A percentile compares a stretch with the other conserved stretches of the same genome.
Conservation (phyloP, 768 basidiomycete species). For the Auricularia heimuer region DNA sequence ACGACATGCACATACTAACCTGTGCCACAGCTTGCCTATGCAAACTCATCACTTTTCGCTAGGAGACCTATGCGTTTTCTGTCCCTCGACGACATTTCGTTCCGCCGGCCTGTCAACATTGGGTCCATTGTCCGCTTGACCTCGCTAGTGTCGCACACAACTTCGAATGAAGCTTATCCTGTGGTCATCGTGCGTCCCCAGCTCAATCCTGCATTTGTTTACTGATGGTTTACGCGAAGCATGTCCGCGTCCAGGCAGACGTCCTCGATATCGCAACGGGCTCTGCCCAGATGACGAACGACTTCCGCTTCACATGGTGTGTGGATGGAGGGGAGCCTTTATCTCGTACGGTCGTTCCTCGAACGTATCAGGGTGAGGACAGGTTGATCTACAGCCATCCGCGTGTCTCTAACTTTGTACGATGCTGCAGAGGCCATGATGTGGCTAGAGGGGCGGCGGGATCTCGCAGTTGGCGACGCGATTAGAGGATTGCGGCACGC, state of each 20-base stretch:
- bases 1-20: neutral
- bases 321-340: conserved; percentile 31
- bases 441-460: conserved; percentile 71
- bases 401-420: conserved; percentile 14
- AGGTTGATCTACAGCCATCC: conserved; percentile 14
- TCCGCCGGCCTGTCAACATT: conserved; percentile 72
- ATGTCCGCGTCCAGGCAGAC: conserved; percentile 61
- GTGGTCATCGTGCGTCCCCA: conserved; percentile 44
- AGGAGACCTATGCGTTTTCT: conserved; percentile 55
- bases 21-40: conserved; percentile 51
- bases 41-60: conserved; percentile 61
- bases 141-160: conserved; percentile 56
- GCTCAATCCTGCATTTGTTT: neutral
- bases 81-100: conserved; percentile 71
- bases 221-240: conserved; percentile 29
- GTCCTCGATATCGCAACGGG: conserved; percentile 63
- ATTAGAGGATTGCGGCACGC: conserved; percentile 34
- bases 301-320: conserved; percentile 69
- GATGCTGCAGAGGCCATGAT: conserved; percentile 61
- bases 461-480: conserved; percentile 58
- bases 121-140: conserved; percentile 70
- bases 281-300: conserved; percentile 56
- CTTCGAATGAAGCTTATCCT: conserved; percentile 38
- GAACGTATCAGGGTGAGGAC: conserved; percentile 52
- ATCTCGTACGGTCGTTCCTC: conserved; percentile 46